Evolutionary conservation across 768 basidiomycete species (phyloP).

Genomic region (Cystobasidium tubakii): DNA sequence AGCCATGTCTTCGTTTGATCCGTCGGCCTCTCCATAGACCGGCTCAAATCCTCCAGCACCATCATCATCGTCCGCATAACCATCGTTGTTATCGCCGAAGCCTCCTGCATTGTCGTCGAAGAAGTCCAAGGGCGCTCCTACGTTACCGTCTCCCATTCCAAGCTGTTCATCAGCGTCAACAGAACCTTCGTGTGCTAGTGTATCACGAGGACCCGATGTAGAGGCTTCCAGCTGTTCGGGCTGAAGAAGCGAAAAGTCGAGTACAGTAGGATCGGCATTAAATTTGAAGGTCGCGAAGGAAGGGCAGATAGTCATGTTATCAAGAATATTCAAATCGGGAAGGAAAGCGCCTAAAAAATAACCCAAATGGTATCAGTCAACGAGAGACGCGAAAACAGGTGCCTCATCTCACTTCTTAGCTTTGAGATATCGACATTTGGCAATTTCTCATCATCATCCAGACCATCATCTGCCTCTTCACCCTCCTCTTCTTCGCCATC

Average conservation of each 20-base stretch:
- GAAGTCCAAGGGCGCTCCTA: conserved; percentile 44
- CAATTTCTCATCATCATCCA: conserved; percentile 58
- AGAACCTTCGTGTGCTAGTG: conserved; percentile 36
- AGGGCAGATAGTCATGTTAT: conserved; percentile 69
- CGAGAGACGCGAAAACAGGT: not conserved
- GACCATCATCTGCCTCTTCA: conserved; percentile 62
- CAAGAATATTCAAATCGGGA: conserved; percentile 61
- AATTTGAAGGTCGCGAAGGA: conserved; percentile 79
- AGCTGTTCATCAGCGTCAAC: conserved; percentile 39
- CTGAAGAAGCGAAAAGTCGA: conserved; percentile 55
- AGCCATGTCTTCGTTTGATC: conserved; percentile 49
- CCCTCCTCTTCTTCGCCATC: conserved; percentile 66
- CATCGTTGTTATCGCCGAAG: conserved; percentile 37
- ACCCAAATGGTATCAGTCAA: not conserved
- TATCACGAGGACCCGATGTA: conserved; percentile 37
- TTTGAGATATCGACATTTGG: conserved; percentile 38
- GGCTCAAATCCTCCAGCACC: conserved; percentile 11
- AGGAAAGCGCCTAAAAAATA: conserved; percentile 61
- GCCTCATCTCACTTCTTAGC: conserved; percentile 46
- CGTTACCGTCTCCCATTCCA: conserved; percentile 33
- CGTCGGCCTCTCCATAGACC: conserved; percentile 32
- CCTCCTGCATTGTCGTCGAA: conserved; percentile 45
- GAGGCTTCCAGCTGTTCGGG: conserved; percentile 32
- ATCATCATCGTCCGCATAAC: conserved; percentile 39
- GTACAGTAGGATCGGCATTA: conserved; percentile 59